These are phyloP conservation scores for Eucalyptus sp. DNA, from an alignment of 345 rosid genomes.

Conservation along the genomic window DNA sequence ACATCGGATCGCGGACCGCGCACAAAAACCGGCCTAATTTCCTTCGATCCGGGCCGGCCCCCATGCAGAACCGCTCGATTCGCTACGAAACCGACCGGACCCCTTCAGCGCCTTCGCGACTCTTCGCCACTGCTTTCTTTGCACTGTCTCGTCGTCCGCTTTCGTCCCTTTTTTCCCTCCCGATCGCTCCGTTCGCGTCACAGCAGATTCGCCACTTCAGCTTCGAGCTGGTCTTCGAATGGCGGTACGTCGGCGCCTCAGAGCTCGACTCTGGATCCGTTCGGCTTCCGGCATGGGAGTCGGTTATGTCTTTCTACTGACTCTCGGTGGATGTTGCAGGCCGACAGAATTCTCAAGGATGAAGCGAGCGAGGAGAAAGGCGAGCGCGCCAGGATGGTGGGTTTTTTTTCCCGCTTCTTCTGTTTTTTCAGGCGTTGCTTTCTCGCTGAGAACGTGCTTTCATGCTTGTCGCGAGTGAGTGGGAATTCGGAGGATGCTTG, in stretches of 20 bases:
- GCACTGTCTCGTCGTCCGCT: neutral
- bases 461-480: neutral
- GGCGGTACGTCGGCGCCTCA: neutral
- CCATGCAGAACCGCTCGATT: neutral
- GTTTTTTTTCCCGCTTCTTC: neutral
- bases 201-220: neutral
- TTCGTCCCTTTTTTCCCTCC: neutral
- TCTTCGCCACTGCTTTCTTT: neutral
- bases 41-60: neutral
- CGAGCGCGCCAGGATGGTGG: slow-evolving; percentile 89
- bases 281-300: neutral
- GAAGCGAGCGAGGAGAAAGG: slow-evolving; percentile 97
- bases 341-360: slow-evolving; percentile 69
- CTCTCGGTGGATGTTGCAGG: slow-evolving; percentile 14
- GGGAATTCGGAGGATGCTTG: neutral
- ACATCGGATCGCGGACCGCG: neutral
- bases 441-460: neutral
- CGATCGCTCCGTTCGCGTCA: neutral
- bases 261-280: neutral
- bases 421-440: neutral
- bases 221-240: neutral
- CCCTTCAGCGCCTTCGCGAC: neutral
- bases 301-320: neutral
- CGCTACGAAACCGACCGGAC: neutral
- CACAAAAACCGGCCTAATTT: neutral